These are phyloP conservation scores for Exophiala viscosa DNA, from an alignment of 2,329 filamentous ascomycete genomes.

Conservation along the genomic window DNA sequence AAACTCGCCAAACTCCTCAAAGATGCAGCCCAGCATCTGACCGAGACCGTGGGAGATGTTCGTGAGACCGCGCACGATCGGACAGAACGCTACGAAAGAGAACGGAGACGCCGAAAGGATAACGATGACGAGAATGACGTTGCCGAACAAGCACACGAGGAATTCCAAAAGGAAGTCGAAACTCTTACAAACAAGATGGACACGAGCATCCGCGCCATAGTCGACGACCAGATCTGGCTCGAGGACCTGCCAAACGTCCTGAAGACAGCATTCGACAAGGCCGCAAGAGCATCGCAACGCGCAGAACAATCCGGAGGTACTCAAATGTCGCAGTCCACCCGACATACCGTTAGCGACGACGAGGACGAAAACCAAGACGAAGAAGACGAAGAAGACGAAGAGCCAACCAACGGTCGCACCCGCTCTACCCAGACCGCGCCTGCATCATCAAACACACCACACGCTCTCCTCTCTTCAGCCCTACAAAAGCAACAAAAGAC, in stretches of 20 bases:
- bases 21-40: constrained; percentile 13
- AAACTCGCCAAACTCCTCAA: constrained; percentile 12
- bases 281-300: constrained; percentile 22
- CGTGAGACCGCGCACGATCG: constrained; percentile 15
- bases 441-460: constrained; percentile 8
- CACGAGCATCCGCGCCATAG: constrained; percentile 52
- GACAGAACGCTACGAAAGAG: constrained; percentile 3
- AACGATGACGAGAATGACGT: not conserved
- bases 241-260: constrained; percentile 44
- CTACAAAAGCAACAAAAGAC: constrained; percentile 27
- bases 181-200: constrained; percentile 55
- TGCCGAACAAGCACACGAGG: constrained; percentile 9
- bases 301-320: constrained; percentile 30
- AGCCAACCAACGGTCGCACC: not conserved
- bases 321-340: constrained; percentile 32
- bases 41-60: constrained; percentile 11
- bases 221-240: constrained; percentile 54
- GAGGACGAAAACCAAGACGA: constrained; percentile 39
- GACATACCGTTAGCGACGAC: constrained; percentile 27
- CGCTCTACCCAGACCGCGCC: constrained; percentile 29
- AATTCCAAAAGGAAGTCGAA: constrained; percentile 46
- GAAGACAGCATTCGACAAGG: constrained; percentile 40
- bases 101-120: constrained; percentile 2
- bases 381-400: constrained; percentile 37
- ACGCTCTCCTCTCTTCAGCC: constrained; percentile 24